Evolutionary conservation across 2,329 filamentous ascomycete species (phyloP).

Genomic region (Ophiostoma triangulosporum): DNA sequence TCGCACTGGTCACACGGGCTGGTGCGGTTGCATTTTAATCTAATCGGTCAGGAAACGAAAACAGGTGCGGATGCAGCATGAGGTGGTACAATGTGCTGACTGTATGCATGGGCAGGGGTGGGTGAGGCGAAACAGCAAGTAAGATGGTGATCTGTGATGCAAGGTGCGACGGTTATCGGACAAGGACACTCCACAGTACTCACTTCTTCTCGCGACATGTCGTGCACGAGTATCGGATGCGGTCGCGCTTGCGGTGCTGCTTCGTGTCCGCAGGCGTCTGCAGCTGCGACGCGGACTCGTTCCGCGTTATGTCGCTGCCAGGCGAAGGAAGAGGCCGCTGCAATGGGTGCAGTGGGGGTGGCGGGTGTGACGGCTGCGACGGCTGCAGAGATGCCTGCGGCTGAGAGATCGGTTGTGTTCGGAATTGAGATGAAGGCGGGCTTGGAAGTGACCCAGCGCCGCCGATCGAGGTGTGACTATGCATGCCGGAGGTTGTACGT

Average conservation of each 20-base stretch:
- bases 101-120: too few relatives aligned
- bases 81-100: too few relatives aligned
- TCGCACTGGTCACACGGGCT: conserved; percentile 20
- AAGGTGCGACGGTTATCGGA: background rate
- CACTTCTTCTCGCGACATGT: conserved; percentile 24
- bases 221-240: conserved; percentile 22
- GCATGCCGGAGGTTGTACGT: background rate
- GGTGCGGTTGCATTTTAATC: conserved; percentile 19
- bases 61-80: too few relatives aligned
- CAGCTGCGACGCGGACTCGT: background rate
- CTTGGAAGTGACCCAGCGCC: background rate
- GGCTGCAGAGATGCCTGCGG: background rate
- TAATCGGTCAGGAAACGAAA: background rate
- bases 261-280: background rate
- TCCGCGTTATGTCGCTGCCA: background rate
- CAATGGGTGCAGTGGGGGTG: background rate
- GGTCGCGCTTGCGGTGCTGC: conserved; percentile 17
- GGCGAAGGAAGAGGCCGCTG: background rate
- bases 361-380: background rate
- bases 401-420: background rate
- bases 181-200: conserved; percentile 9
- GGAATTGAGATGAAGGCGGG: background rate
- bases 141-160: too few relatives aligned
- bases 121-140: too few relatives aligned
- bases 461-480: background rate